These are phyloP conservation scores for Trichoderma koningii DNA, from an alignment of 2,329 filamentous ascomycete genomes.

Conservation along the genomic window DNA sequence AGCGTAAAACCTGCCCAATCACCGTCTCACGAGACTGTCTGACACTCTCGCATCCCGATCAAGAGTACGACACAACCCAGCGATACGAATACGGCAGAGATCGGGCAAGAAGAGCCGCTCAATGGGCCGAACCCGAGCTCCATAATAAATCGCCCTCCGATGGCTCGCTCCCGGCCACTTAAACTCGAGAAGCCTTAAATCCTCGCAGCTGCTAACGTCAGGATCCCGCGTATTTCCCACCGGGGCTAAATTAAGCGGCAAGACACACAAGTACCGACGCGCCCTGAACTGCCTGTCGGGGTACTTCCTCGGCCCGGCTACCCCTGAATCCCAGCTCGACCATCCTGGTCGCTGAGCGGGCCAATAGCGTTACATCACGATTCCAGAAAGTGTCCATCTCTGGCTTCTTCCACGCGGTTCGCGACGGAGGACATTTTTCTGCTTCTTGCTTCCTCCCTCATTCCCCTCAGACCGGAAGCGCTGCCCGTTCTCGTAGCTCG, in stretches of 20 bases:
- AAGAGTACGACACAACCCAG: conserved; percentile 18
- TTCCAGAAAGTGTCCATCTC: conserved; percentile 24
- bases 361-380: conserved; percentile 30
- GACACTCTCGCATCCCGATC: conserved; percentile 1
- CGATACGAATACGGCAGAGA: conserved; percentile 26
- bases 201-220: not conserved
- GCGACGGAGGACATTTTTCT: conserved; percentile 8
- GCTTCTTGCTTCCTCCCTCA: conserved; percentile 4
- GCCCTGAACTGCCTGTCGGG: not conserved
- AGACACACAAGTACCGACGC: not conserved
- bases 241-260: not conserved
- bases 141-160: conserved; percentile 6
- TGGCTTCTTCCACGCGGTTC: conserved; percentile 25
- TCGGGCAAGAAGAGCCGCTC: conserved; percentile 1
- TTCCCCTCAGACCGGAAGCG: conserved; percentile 13
- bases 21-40: not conserved
- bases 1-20: not conserved
- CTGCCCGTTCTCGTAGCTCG: not conserved
- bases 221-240: conserved; percentile 15
- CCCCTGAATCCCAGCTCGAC: conserved; percentile 19
- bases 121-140: not conserved
- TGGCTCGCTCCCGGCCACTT: not conserved
- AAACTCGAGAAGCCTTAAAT: not conserved
- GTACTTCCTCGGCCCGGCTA: conserved; percentile 7
- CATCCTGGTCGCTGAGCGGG: conserved; percentile 18